Conservation (phyloP, 176 grass and related monocot species). For the Oryza longistaminata region DNA sequence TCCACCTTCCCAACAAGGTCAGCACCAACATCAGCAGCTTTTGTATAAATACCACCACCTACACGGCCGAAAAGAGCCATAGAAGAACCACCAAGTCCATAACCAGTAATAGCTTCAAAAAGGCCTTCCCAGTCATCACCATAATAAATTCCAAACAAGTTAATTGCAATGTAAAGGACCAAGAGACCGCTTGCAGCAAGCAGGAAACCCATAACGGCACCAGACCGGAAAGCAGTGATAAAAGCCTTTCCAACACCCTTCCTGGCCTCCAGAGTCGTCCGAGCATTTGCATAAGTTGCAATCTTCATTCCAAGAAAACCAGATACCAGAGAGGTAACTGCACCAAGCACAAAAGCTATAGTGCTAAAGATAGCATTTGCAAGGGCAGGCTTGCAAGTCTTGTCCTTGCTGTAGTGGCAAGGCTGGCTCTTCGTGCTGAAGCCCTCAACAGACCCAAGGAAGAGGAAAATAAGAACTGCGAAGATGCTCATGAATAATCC, state of each 20-base stretch:
- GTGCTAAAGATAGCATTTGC: slow-evolving; percentile 51
- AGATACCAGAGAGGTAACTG: slow-evolving; percentile 50
- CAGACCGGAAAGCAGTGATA: slow-evolving; percentile 64
- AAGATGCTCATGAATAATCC: slow-evolving; percentile 61
- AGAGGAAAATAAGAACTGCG: slow-evolving; percentile 59
- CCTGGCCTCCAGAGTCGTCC: slow-evolving; percentile 57
- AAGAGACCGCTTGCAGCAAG: slow-evolving; percentile 63
- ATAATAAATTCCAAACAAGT: slow-evolving; percentile 65
- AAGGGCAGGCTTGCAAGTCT: slow-evolving; percentile 45
- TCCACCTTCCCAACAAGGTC: slow-evolving; percentile 75
- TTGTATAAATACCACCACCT: slow-evolving; percentile 74
- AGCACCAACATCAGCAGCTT: slow-evolving; percentile 75
- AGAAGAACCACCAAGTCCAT: slow-evolving; percentile 72
- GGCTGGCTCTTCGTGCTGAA: slow-evolving; percentile 59
- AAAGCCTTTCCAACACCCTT: slow-evolving; percentile 71
- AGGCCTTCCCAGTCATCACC: slow-evolving; percentile 78
- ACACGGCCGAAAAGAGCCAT: slow-evolving; percentile 73
- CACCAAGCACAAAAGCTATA: slow-evolving; percentile 47
- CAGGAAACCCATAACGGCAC: slow-evolving; percentile 75
- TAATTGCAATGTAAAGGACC: slow-evolving; percentile 70
- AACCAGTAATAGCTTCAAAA: slow-evolving; percentile 69
- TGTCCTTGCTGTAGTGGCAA: slow-evolving; percentile 57
- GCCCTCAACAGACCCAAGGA: slow-evolving; percentile 62
- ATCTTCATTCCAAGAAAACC: slow-evolving; percentile 59
- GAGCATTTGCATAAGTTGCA: slow-evolving; percentile 49